Evolutionary conservation across 2,329 filamentous ascomycete species (phyloP).

Genomic region (Rugonectria rugulosa): DNA sequence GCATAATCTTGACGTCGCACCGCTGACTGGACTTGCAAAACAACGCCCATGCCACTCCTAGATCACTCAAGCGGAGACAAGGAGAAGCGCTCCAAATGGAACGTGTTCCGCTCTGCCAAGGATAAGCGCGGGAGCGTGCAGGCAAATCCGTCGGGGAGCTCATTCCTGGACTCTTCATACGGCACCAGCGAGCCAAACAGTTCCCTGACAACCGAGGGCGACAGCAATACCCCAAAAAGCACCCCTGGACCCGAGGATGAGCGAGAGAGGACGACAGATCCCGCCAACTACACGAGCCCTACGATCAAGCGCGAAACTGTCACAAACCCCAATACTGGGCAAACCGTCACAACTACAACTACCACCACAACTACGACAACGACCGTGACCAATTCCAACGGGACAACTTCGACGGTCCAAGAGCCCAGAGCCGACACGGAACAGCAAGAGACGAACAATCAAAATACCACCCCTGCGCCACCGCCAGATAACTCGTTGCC

Average conservation of each 20-base stretch:
- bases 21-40: too few relatives aligned
- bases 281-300: conserved; percentile 11
- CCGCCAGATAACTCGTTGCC: conserved; percentile 14
- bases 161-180: conserved; percentile 32
- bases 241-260: conserved; percentile 7
- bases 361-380: conserved; percentile 42
- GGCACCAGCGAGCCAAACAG: conserved; percentile 35
- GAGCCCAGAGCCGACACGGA: conserved; percentile 27
- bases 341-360: conserved; percentile 33
- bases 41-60: too few relatives aligned
- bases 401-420: conserved; percentile 30
- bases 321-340: conserved; percentile 34
- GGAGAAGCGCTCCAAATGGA: conserved; percentile 37
- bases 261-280: too few relatives aligned
- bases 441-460: conserved; percentile 28
- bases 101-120: conserved; percentile 35
- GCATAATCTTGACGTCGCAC: too few relatives aligned
- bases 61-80: too few relatives aligned
- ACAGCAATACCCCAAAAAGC: conserved; percentile 20
- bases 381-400: conserved; percentile 33
- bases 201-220: conserved; percentile 34
- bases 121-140: conserved; percentile 30
- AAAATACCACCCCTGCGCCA: conserved; percentile 6
- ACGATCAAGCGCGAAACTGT: conserved; percentile 26
- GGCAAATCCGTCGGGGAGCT: conserved; percentile 7